Base-by-base conservation (phyloP, 352 stramenopile species). In the Globisporangium yorkense region DNA sequence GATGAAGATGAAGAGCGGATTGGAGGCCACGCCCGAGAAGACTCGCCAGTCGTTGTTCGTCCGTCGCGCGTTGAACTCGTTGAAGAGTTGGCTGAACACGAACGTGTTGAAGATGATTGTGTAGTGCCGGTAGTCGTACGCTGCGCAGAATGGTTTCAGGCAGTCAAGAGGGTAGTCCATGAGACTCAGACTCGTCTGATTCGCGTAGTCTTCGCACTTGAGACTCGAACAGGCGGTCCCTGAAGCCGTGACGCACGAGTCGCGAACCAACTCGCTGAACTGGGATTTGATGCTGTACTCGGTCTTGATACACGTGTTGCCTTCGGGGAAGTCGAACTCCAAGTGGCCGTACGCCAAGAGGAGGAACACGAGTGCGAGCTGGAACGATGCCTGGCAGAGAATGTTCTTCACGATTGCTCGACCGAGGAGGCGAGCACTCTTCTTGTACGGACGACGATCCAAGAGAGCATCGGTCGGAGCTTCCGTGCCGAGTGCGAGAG, bases 81-180 rank as follows among this genome's bases (percentile, higher is more conserved):
- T 93, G 59, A 93, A 99, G 31, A 99, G 70, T 74, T 98, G 94
- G 31, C 84, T 88, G 61, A 99, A 98, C 7, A 99, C 96, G 68
- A 99, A 99, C 21, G 94, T 92, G 71, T 99, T 99, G 84, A 99
- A 99, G 66, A 99, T 85, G 51, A 99, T 75, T 5, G 96, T 98
- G 72, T 97, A 98, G 75, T 99, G 97, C 39, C 87, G 71, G 49
- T 91, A 93, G 68, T 96, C 73, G 81, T 95, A 80, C 47, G 62
- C 16, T 20, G 54, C 10, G 52, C 84, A 93, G 33, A 60, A 69
- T 13, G 54, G 18, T 21, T 85, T 64, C 31, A 92, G 53, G 50
- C 80, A 92, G 8, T 59, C 61, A 1, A 70, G 39, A 5, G 83
- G 83, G 39, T 80, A 87, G 44, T 88, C 69, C 0, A 45, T 59